phyloP scores from a whole-genome alignment of 306 rosid species.

The Oemleria cerasiformis region DNA sequence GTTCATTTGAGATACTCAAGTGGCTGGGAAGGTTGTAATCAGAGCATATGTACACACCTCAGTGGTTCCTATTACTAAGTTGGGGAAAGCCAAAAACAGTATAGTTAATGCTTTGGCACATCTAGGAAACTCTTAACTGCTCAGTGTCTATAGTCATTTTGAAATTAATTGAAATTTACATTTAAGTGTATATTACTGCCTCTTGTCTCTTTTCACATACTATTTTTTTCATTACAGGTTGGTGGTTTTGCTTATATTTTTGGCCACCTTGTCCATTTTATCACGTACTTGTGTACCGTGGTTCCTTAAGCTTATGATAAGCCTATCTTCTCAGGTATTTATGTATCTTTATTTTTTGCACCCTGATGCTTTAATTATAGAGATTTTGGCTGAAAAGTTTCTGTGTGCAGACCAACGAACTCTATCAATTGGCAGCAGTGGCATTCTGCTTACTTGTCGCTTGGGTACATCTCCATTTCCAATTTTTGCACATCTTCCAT shows the following conservation, averaged over 20 bases:
- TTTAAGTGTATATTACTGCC: slow-evolving; percentile 16
- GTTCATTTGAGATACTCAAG: neutral
- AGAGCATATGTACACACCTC: neutral
- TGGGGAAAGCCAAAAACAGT: neutral
- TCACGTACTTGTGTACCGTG: slow-evolving; percentile 84
- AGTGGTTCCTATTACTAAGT: neutral
- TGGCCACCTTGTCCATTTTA: slow-evolving; percentile 64
- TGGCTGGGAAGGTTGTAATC: neutral
- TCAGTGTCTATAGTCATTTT: slow-evolving; percentile 1
- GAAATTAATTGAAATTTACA: slow-evolving; percentile 11
- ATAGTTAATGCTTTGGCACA: neutral
- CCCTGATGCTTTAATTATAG: slow-evolving; percentile 19
- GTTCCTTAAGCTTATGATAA: slow-evolving; percentile 95
- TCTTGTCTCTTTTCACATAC: slow-evolving; percentile 21
- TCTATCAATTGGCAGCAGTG: slow-evolving; percentile 91
- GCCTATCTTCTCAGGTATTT: slow-evolving; percentile 86
- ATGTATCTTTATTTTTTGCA: slow-evolving; percentile 21
- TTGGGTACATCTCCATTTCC: slow-evolving; percentile 65
- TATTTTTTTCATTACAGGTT: slow-evolving; percentile 51
- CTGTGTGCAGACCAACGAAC: slow-evolving; percentile 85
- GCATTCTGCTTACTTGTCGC: slow-evolving; percentile 98
- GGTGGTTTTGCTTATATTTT: slow-evolving; percentile 65
- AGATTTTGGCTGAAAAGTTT: slow-evolving; percentile 17
- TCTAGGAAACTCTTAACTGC: neutral
- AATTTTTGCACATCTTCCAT: slow-evolving; percentile 22